Evolutionary conservation across 129 eudicot genomes (phyloP).

Genomic region (Ambrosia artemisiifolia): DNA sequence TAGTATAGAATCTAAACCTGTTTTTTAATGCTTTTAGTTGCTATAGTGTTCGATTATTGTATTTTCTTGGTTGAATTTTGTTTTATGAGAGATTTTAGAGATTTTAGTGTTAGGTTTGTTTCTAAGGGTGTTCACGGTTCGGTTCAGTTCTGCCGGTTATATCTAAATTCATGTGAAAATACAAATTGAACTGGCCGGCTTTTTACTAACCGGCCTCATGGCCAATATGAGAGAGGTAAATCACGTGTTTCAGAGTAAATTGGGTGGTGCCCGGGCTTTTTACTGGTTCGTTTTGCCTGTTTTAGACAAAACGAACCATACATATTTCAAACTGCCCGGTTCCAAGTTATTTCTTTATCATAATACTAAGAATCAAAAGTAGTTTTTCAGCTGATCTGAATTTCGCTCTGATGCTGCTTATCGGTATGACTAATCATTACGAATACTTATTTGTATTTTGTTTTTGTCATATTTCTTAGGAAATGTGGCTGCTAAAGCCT

Average conservation of each 20-base stretch:
- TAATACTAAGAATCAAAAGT: not conserved
- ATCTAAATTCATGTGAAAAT: too few species aligned
- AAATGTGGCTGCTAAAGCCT: slow-evolving; percentile 38
- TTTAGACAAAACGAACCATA: too few species aligned
- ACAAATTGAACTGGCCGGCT: too few species aligned
- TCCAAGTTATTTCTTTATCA: not conserved
- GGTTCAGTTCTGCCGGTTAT: too few species aligned
- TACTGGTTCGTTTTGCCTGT: too few species aligned
- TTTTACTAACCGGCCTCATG: too few species aligned
- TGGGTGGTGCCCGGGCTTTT: too few species aligned
- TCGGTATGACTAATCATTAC: slow-evolving; percentile 7
- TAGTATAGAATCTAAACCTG: not conserved
- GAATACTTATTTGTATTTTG: not conserved
- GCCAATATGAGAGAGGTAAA: too few species aligned
- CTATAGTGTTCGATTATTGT: not conserved
- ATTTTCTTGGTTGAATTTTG: not conserved
- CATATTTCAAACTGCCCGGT: too few species aligned
- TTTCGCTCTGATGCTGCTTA: not conserved
- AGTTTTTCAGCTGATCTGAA: not conserved
- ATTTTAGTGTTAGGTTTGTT: not conserved
- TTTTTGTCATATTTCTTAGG: slow-evolving; percentile 27
- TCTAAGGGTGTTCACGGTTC: too few species aligned
- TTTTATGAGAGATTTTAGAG: slow-evolving; percentile 10
- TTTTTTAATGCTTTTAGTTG: not conserved
- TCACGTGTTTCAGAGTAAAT: too few species aligned